Conservation (phyloP, 495 filamentous ascomycete species). For the Xylaria bambusicola region DNA sequence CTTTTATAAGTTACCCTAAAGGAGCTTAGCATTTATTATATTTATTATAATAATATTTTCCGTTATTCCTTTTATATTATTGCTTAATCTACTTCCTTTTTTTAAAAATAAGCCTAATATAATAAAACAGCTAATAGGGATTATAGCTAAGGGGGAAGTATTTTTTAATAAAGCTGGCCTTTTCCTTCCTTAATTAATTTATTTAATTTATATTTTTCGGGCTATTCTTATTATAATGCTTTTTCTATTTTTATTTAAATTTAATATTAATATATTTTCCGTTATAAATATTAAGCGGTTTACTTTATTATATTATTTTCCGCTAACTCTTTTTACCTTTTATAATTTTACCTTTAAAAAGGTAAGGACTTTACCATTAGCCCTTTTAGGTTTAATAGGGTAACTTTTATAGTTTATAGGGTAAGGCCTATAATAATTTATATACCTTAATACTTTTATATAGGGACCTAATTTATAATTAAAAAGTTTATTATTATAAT, state of each 20-base stretch:
- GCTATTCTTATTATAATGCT: not conserved
- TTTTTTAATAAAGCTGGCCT: too few relatives aligned
- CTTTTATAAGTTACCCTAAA: too few relatives aligned
- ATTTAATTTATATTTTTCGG: too few relatives aligned
- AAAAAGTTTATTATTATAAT: not conserved
- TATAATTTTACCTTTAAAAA: not conserved
- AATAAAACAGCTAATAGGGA: too few relatives aligned
- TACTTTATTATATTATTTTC: not conserved
- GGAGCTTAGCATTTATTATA: too few relatives aligned
- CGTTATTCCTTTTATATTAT: too few relatives aligned
- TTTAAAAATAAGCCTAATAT: too few relatives aligned
- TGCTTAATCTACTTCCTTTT: too few relatives aligned
- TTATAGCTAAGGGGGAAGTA: too few relatives aligned
- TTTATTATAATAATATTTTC: too few relatives aligned
- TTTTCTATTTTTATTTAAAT: constrained; percentile 2
- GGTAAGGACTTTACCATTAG: not conserved
- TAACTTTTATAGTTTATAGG: not conserved
- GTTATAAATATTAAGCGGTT: not conserved
- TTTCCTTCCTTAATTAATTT: too few relatives aligned
- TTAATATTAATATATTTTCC: not conserved
- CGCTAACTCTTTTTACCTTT: not conserved
- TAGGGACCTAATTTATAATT: not conserved
- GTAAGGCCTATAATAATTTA: not conserved
- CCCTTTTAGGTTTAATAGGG: not conserved
- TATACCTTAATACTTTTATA: not conserved